Base-by-base conservation (phyloP, 164 flowering plant genomes). In the Annona squamosa region DNA sequence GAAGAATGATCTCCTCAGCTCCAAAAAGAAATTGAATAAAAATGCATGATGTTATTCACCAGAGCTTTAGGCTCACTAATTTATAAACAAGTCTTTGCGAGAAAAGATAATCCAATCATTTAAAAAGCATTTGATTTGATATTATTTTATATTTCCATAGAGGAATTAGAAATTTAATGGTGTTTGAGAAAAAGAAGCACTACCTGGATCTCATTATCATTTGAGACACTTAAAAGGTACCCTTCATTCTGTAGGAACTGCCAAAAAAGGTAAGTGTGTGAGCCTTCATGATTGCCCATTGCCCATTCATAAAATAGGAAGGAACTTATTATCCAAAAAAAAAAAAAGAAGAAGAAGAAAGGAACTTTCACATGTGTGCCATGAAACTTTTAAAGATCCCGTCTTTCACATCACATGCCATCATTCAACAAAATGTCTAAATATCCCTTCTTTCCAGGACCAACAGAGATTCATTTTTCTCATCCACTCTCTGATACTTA, bases 211-310 rank as follows among this genome's bases (percentile, higher is more conserved):
- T 90, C 96, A 84, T 91, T 91, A 77, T 88, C 96, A 81, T 81
- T 89, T 61, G 97, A 86, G 81, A 94, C 79, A 69, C 90, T 83
- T 75, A 80, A 88, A 48, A 94, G 84, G 81, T 86, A 89, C 47
- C 98, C 98, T 85, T 89, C 90, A 77, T 94, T 94, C 68, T 87
- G 85, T 63, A 94, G 81, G 81, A 94, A 94, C 98, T 94, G 92
- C 66, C 12, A 71, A 64, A 63, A 37, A 71, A 45, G 19, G 64
- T 63, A 65, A 43, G 3, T 26, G 37, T 26, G 1, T 26, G 37
- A 26, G 37, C 37, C 37, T 26, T 26, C 37, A 26, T 26, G 37
- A 26, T 26, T 26, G 37, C 37, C 37, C 37, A 26, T 26, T 26
- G 37, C 37, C 37, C 37, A 26, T 26, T 26, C 0, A 47, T 9